Evolutionary conservation across 345 rosid genomes (phyloP).

Genomic region (Nasturtium officinale): DNA sequence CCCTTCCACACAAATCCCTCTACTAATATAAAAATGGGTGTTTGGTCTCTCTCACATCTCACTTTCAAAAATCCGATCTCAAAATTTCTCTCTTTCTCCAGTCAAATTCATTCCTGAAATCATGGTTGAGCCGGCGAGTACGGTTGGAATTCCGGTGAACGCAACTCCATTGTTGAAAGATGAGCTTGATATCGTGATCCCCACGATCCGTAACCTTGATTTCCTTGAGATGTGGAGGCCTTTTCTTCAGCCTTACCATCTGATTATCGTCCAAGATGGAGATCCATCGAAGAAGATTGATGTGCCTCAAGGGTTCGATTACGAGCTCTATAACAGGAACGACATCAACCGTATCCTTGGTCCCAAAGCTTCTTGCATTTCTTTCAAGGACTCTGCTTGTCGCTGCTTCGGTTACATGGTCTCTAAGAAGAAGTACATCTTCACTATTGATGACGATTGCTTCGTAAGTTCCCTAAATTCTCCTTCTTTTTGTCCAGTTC

Average conservation of each 20-base stretch:
- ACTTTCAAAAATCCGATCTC: constrained; percentile 32
- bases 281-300: constrained; percentile 80
- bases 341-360: constrained; percentile 88
- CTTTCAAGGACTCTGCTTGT: constrained; percentile 98
- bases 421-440: constrained; percentile 97
- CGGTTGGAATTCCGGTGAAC: constrained; percentile 43
- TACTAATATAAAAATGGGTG: constrained; percentile 26
- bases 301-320: constrained; percentile 94
- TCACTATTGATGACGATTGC: constrained; percentile 96
- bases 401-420: constrained; percentile 99
- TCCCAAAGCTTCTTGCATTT: constrained; percentile 93
- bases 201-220: constrained; percentile 91
- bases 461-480: constrained; percentile 59
- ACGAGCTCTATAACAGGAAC: constrained; percentile 90
- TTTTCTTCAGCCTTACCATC: constrained; percentile 88
- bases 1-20: not conserved
- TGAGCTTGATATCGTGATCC: constrained; percentile 93
- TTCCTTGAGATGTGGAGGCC: constrained; percentile 99
- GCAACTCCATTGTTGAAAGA: constrained; percentile 59
- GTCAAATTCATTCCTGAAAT: not conserved
- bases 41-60: constrained; percentile 13
- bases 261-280: constrained; percentile 95
- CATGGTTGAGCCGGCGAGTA: constrained; percentile 62
- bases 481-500: not conserved
- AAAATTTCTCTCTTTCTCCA: not conserved